Evolutionary conservation across 331 rosid species (phyloP).

Genomic region (Telfairia occidentalis): DNA sequence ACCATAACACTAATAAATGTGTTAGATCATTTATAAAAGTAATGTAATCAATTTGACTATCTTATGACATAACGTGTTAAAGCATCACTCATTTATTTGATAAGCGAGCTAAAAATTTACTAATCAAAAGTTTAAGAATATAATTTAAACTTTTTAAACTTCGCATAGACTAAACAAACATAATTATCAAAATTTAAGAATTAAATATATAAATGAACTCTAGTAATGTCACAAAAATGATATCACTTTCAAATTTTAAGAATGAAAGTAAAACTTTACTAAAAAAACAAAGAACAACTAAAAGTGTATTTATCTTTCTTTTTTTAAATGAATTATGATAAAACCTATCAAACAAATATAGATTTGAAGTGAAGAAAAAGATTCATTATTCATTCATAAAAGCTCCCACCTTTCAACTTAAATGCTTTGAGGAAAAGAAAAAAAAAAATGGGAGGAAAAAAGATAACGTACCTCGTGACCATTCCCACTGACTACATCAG

Average conservation of each 20-base stretch:
- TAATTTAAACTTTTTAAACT: no score
- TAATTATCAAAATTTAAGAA: not conserved
- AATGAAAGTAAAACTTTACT: not conserved
- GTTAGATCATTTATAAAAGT: no score
- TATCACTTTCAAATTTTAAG: not conserved
- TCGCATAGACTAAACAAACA: no score
- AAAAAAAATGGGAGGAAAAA: not conserved
- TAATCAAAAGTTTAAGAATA: no score
- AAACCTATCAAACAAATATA: not conserved
- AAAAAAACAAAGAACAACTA: not conserved
- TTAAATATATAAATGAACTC: not conserved
- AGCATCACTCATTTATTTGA: no score
- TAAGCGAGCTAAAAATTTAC: no score
- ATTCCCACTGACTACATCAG: constrained; percentile 56
- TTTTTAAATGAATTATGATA: not conserved
- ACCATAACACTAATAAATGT: no score
- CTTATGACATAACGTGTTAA: not conserved
- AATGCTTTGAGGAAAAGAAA: not conserved
- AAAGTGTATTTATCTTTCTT: not conserved
- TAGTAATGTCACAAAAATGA: no score
- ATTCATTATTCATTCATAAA: not conserved
- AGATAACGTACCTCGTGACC: constrained; percentile 67
- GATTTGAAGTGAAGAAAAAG: constrained; percentile 1
- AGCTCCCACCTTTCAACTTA: not conserved
- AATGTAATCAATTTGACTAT: not conserved